These are phyloP conservation scores for Neltuma alba DNA, from an alignment of 306 rosid species.

Conservation along the genomic window DNA sequence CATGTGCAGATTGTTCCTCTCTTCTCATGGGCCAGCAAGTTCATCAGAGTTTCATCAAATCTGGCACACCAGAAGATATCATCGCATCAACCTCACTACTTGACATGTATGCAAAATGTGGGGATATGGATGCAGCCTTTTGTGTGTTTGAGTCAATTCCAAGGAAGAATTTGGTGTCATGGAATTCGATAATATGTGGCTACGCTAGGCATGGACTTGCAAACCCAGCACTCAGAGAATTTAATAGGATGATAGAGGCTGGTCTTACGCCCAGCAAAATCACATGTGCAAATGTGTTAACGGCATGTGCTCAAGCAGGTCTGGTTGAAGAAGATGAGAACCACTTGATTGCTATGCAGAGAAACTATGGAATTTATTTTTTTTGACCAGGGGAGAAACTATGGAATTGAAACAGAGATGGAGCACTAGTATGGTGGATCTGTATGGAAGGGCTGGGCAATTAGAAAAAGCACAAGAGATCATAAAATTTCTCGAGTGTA, in stretches of 20 bases:
- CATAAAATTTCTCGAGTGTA: constrained; percentile 63
- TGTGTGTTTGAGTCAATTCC: constrained; percentile 49
- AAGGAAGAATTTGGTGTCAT: constrained; percentile 54
- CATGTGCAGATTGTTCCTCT: constrained; percentile 65
- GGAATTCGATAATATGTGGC: constrained; percentile 72
- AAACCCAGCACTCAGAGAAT: constrained; percentile 49
- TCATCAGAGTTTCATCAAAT: constrained; percentile 52
- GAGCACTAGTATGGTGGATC: constrained; percentile 81
- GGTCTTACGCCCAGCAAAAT: constrained; percentile 55
- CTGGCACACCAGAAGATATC: constrained; percentile 50
- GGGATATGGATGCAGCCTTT: constrained; percentile 56
- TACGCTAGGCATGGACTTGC: constrained; percentile 63
- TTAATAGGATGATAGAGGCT: constrained; percentile 42
- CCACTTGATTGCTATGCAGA: constrained; percentile 44
- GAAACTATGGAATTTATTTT: constrained; percentile 41
- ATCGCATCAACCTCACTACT: constrained; percentile 58
- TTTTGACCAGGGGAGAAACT: too few relatives aligned
- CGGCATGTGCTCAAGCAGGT: constrained; percentile 73
- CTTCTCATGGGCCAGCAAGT: constrained; percentile 63
- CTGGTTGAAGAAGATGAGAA: constrained; percentile 55
- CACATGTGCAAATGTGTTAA: constrained; percentile 59
- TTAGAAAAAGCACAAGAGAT: constrained; percentile 55
- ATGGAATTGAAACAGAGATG: constrained; percentile 45
- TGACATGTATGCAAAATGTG: constrained; percentile 76
- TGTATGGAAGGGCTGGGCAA: constrained; percentile 65